phyloP scores from a whole-genome alignment of 169 alveolate species.

The Cryptosporidium sp. region DNA sequence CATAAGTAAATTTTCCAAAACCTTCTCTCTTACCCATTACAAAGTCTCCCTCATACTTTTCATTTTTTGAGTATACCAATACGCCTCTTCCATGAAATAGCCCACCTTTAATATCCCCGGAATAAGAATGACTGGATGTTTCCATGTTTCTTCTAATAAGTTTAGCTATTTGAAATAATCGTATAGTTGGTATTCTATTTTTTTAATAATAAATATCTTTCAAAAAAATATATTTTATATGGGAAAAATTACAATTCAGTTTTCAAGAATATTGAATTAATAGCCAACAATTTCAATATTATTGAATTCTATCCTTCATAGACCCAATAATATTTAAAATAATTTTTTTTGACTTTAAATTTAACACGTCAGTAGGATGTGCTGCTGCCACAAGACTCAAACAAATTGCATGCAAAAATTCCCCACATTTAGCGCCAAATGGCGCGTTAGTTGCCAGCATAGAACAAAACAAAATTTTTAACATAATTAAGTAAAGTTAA shows the following conservation, averaged over 20 bases:
- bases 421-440: conserved; percentile 72
- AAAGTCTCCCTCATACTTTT: conserved; percentile 95
- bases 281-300: not conserved
- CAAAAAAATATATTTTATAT: not conserved
- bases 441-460: conserved; percentile 6
- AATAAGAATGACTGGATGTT: conserved; percentile 85
- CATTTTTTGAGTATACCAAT: conserved; percentile 89
- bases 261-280: not conserved
- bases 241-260: not conserved
- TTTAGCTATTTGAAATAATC: not conserved
- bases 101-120: conserved; percentile 93
- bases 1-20: conserved; percentile 90
- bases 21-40: conserved; percentile 95
- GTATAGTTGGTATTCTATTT: not conserved
- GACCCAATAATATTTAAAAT: not conserved
- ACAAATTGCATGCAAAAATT: conserved; percentile 66
- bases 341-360: conserved; percentile 7
- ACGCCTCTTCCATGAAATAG: conserved; percentile 92
- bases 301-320: conserved; percentile 3
- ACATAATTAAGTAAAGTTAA: not conserved
- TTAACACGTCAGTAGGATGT: conserved; percentile 75
- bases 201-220: not conserved
- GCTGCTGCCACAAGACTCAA: conserved; percentile 75
- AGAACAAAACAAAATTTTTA: not conserved
- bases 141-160: conserved; percentile 38